phyloP scores from a whole-genome alignment of 2,329 filamentous ascomycete species.

The Penicillium sp. region DNA sequence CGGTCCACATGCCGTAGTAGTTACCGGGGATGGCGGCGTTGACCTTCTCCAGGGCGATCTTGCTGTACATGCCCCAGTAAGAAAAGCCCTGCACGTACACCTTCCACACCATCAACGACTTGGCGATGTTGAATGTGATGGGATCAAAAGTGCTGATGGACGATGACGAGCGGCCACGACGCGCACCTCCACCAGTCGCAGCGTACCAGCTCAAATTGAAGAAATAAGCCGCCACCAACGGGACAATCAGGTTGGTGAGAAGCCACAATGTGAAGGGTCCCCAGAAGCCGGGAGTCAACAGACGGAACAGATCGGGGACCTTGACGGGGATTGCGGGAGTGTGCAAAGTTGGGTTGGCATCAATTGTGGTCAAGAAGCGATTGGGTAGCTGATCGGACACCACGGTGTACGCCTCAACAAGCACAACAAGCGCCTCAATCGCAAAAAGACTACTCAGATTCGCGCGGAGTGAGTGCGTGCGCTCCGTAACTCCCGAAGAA shows the following conservation, averaged over 20 bases:
- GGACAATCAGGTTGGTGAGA: constrained; percentile 64
- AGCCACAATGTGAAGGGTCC: constrained; percentile 71
- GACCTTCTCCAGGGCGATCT: constrained; percentile 33
- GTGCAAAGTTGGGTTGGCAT: constrained; percentile 52
- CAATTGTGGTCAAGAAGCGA: constrained; percentile 66
- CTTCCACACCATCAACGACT: constrained; percentile 73
- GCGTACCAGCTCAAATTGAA: constrained; percentile 70
- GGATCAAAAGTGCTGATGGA: constrained; percentile 59
- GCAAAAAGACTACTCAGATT: constrained; percentile 64
- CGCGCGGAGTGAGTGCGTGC: constrained; percentile 59
- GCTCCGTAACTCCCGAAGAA: constrained; percentile 32
- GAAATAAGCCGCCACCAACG: constrained; percentile 72
- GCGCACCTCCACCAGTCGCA: constrained; percentile 18
- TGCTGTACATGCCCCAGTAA: constrained; percentile 34
- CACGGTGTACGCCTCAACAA: constrained; percentile 66
- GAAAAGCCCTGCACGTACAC: constrained; percentile 58
- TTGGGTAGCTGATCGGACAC: constrained; percentile 65
- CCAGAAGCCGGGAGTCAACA: constrained; percentile 78
- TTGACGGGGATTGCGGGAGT: constrained; percentile 57
- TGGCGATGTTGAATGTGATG: constrained; percentile 81
- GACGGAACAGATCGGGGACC: constrained; percentile 72
- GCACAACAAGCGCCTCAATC: constrained; percentile 61
- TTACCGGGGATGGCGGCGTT: constrained; percentile 36
- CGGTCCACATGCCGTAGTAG: constrained; percentile 36
- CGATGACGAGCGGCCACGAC: constrained; percentile 21